Evolutionary conservation across 345 rosid species (phyloP), one percentile per base, ranked within the genome.

Genomic region (Garcia nutans): DNA sequence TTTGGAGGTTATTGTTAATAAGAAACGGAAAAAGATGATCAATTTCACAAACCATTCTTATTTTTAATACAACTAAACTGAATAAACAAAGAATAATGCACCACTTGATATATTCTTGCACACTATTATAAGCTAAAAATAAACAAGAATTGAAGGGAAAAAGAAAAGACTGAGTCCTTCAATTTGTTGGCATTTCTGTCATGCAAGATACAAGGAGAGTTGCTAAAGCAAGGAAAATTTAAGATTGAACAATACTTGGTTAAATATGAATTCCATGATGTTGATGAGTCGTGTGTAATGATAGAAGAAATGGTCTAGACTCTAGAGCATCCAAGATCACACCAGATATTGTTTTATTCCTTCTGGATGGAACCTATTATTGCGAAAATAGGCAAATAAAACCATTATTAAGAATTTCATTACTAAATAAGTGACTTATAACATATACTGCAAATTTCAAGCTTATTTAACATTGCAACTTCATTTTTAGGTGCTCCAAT

Each of bases 241-340:
- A 17, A 50, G n/a, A 69, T 8, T 23, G 37, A 3, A 24, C 3
- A 61, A 24, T 24, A 1, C 28, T 9, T 23, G 26, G 33, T 61
- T 61, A 10, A 10, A 61, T 61, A 61, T 61, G 65, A 61, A 28
- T 23, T 61, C 12, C 66, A 16, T 55, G 62, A 11, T 54, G 24
- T n/a, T 6, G 50, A 41, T 10, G 47, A 55, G 8, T 55, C 1
- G 6, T 7, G 33, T 54, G 5, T 20, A 2, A 70, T 19, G 73
- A 45, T 54, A 55, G 75, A 73, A 26, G 58, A 60, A 50, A 73
- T 16, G 31, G 28, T 58, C 47, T 20, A 41, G 20, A 70, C 23
- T 15, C 23, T 57, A 12, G 8, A 56, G 8, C 19, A 2, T 22
- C 24, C 62, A 10, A 24, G 1, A 37, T 8, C 33, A 6, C 8